Evolutionary conservation across 331 rosid genomes (phyloP).

Genomic region (Malus hybrid): DNA sequence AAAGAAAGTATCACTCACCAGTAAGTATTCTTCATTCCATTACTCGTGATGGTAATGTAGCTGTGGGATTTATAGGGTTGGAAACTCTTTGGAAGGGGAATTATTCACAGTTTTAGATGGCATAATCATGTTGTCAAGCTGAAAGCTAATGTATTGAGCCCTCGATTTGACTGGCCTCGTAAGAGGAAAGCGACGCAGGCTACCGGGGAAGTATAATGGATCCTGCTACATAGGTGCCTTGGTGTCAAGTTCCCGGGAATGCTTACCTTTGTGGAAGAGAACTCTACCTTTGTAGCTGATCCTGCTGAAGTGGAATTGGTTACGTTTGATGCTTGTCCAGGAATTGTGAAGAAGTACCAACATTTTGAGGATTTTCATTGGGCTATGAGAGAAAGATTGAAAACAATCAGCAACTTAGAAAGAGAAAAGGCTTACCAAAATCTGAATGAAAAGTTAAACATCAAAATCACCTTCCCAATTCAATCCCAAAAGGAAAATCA

Average conservation of each 20-base stretch:
- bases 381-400: slow-evolving; percentile 36
- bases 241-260: slow-evolving; percentile 76
- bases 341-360: slow-evolving; percentile 67
- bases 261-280: slow-evolving; percentile 41
- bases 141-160: slow-evolving; percentile 47
- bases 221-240: slow-evolving; percentile 77
- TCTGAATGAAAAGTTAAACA: too few species aligned
- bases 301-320: slow-evolving; percentile 82
- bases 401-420: too few species aligned
- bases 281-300: slow-evolving; percentile 55
- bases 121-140: slow-evolving; percentile 61
- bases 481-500: too few species aligned
- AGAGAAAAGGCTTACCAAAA: too few species aligned
- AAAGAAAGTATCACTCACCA: slow-evolving; percentile 61
- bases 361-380: slow-evolving; percentile 86
- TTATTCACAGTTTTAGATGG: slow-evolving; percentile 67
- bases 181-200: slow-evolving; percentile 51
- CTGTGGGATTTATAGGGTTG: slow-evolving; percentile 70
- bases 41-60: slow-evolving; percentile 44
- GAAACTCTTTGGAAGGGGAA: slow-evolving; percentile 74
- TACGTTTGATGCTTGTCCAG: slow-evolving; percentile 50
- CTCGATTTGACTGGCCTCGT: slow-evolving; percentile 77
- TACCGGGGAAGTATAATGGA: slow-evolving; percentile 66
- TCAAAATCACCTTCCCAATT: too few species aligned
- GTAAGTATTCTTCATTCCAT: slow-evolving; percentile 81